Evolutionary conservation across 192 early-diverging fungal species (phyloP), one percentile per base, ranked within the genome.

Genomic region (Backusella australiensis): DNA sequence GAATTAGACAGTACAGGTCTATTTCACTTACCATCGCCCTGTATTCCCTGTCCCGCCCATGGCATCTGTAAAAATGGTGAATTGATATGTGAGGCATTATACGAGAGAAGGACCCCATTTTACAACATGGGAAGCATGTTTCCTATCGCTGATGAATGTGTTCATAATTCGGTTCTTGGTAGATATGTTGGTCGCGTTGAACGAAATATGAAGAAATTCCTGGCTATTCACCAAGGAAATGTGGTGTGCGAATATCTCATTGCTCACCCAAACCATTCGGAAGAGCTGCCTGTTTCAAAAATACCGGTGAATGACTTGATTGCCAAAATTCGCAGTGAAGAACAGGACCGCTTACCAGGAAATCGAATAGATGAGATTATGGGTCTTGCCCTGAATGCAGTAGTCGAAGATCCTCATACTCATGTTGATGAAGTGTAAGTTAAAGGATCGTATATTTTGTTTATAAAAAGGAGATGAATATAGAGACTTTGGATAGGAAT

Each of bases 61-160:
- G 74, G 65, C 26, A 65, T 67, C 17, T 75, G 74, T 32, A 44
- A 32, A 19, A 42, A 66, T 35, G 66, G 74, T 6, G 74, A 68
- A 34, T 34, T 75, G 34, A 34, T 67, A 39, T 75, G 74, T 8
- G 59, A 44, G n/a, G 41, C 59, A 17, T 46, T 75, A 17, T 75
- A 67, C 36, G 29, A 75, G 34, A 35, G 65, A 67, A 65, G 39
- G 8, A 44, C 19, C 21, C 32, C 74, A 12, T 34, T 65, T 21
- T 67, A 67, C 38, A 75, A 67, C 34, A 41, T 42, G 4, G 32
- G 36, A 11, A 19, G 34, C 19, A 34, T 44, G 19, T 23, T 75
- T 32, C 74, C 74, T 68, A 46, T 75, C 46, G 59, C 74, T 19
- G 74, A 75, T 21, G 26, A 67, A 42, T 75, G 74, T 46, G 74